Base-by-base conservation (phyloP, 345 rosid species). In the Gossypium australe region DNA sequence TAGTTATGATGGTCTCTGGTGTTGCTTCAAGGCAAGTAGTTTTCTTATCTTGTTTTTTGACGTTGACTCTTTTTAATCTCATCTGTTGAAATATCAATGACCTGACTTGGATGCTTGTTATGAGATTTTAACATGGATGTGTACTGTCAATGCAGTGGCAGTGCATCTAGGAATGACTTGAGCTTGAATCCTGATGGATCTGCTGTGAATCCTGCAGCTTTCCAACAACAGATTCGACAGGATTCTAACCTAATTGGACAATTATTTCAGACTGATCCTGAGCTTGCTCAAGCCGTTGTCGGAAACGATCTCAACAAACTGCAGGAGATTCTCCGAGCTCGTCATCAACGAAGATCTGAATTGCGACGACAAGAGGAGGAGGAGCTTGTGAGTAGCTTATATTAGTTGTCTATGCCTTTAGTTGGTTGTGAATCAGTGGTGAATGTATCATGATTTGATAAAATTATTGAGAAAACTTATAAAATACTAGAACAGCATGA, bases 251-350 rank as follows among this genome's bases (percentile, higher is more conserved):
- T 81, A 47, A 91, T 95, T 89, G 85, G 88, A 61, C 99, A 86
- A 80, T 77, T 95, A 13, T 90, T 91, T 82, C 99, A 95, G 97
- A 73, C 77, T n/a, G 97, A 95, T 78, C 99, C 99, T 47, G 97
- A 95, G 84, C 88, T 95, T 74, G 98, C 99, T 13, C 97, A 88
- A 90, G 92, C 80, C 22, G 47, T 95, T 72, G 78, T 87, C 77
- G 97, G 99, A 57, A 95, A 90, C 62, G 94, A 95, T 83, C 90
- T 95, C 61, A 86, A 88, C 74, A 91, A 65, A 80, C 80, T 95
- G 77, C 99, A 93, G 79, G 91, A 89, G 43, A 45, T 95, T 29
- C 82, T 95, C 68, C 83, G 90, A 71, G 82, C 81, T 25, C 88
- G 97, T 27, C 86, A 91, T 83, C 86, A 75, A 12, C 97, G 90